Percentiles rank a stretch among this genome's conserved stretches.
These are phyloP conservation scores for Metschnikowia drakensbergensis DNA, from an alignment of 805 yeast species.

Conservation along the genomic window DNA sequence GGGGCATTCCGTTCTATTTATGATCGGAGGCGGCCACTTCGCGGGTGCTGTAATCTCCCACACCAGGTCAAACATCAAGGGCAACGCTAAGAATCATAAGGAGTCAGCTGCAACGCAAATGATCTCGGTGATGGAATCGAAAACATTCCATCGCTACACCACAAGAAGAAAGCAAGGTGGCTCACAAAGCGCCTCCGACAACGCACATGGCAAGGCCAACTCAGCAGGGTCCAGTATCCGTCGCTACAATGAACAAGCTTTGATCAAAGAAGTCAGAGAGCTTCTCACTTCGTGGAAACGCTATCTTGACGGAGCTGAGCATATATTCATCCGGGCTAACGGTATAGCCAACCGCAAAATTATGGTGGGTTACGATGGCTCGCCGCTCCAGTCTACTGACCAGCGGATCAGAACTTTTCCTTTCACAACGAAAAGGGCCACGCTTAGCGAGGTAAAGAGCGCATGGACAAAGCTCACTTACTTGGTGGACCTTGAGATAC, in stretches of 20 bases:
- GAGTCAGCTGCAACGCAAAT: slow-evolving; percentile 55
- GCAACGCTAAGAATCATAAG: slow-evolving; percentile 47
- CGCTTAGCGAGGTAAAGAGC: slow-evolving; percentile 69
- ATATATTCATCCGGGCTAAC: slow-evolving; percentile 76
- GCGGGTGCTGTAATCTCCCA: slow-evolving; percentile 93
- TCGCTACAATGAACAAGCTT: slow-evolving; percentile 83
- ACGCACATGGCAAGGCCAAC: slow-evolving; percentile 89
- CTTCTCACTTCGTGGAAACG: slow-evolving; percentile 63
- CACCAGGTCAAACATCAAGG: slow-evolving; percentile 50
- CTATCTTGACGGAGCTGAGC: slow-evolving; percentile 56
- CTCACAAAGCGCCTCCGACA: slow-evolving; percentile 88
- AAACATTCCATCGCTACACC: slow-evolving; percentile 91
- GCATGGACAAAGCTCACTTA: slow-evolving; percentile 81
- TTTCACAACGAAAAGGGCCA: slow-evolving; percentile 86
- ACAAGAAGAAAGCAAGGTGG: slow-evolving; percentile 98
- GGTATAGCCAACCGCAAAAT: slow-evolving; percentile 65
- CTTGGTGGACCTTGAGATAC: slow-evolving; percentile 51
- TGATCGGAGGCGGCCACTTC: slow-evolving; percentile 98
- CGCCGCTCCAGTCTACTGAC: slow-evolving; percentile 52
- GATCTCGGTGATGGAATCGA: slow-evolving; percentile 65
- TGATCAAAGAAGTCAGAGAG: slow-evolving; percentile 72
- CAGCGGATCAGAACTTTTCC: slow-evolving; percentile 69
- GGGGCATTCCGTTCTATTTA: slow-evolving; percentile 65
- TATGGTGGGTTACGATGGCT: slow-evolving; percentile 63
- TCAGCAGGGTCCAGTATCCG: slow-evolving; percentile 92